A percentile compares a stretch with the other conserved stretches of the same genome.
Conservation (phyloP, 768 basidiomycete genomes). For the Tricholoma hemisulphureum region DNA sequence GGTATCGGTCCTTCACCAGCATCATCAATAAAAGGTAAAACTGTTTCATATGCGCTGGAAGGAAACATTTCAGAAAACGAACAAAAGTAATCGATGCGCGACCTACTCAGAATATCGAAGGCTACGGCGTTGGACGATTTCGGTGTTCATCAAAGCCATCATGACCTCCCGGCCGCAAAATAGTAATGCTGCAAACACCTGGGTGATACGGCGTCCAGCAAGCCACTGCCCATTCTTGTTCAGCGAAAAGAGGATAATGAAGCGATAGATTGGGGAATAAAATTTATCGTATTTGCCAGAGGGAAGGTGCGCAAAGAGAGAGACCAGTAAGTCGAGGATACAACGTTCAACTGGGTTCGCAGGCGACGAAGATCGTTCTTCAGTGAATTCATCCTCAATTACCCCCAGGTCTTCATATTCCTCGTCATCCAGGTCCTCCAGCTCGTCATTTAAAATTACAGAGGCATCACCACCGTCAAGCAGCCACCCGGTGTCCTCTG, state of each 20-base stretch:
- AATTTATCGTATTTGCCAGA: neutral
- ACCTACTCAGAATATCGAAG: neutral
- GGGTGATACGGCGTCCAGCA: neutral
- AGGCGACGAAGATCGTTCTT: too few relatives aligned
- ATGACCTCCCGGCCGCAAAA: neutral
- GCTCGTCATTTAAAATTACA: too few relatives aligned
- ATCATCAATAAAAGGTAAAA: neutral
- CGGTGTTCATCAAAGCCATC: neutral
- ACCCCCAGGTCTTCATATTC: too few relatives aligned
- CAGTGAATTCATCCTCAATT: too few relatives aligned
- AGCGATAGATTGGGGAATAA: neutral
- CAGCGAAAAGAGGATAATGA: neutral
- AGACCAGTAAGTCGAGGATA: neutral
- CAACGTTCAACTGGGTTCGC: neutral
- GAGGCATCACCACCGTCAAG: too few relatives aligned
- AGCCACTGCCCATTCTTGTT: neutral
- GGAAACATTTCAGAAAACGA: neutral
- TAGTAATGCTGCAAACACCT: neutral
- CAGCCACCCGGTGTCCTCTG: too few relatives aligned
- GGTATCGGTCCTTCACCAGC: neutral
- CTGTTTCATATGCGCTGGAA: too few relatives aligned
- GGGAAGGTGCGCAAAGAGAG: neutral
- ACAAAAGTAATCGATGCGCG: too few relatives aligned
- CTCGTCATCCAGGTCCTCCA: too few relatives aligned
- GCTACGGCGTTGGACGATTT: neutral